Percentiles rank a stretch among this genome's conserved stretches.
phyloP scores from a whole-genome alignment of 139 green algal genomes.

The Edaphochlamys debaryana region DNA sequence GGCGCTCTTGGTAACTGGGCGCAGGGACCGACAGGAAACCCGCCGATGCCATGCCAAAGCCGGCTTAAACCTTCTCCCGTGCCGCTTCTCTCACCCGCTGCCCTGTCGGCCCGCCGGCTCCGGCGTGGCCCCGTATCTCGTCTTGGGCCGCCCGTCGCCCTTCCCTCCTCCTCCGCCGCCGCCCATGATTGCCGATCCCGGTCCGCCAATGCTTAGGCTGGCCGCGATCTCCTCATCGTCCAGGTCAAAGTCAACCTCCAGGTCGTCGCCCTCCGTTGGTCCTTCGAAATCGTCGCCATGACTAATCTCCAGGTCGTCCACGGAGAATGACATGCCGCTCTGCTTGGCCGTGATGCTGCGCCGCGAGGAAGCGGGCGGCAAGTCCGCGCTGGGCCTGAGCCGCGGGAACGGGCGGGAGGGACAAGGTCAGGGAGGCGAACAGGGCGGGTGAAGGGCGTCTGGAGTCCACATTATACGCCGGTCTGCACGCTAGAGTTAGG shows the following conservation, averaged over 20 bases:
- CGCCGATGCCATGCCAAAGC: too few relatives aligned
- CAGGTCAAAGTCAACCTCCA: slow-evolving; percentile 6
- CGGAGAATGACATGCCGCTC: too few relatives aligned
- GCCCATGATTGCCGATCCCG: neutral
- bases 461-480: too few relatives aligned
- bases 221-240: neutral
- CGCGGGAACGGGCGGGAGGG: neutral
- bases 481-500: too few relatives aligned
- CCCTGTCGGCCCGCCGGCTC: neutral
- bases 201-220: neutral
- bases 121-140: slow-evolving; percentile 4
- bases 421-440: too few relatives aligned
- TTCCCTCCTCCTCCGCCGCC: neutral
- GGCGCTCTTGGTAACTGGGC: too few relatives aligned
- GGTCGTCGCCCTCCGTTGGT: neutral
- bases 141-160: neutral
- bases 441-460: too few relatives aligned
- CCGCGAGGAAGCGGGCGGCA: neutral
- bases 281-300: neutral
- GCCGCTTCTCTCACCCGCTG: neutral
- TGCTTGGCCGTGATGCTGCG: neutral
- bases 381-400: neutral
- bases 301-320: too few relatives aligned
- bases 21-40: too few relatives aligned
- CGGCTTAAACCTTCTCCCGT: too few relatives aligned